phyloP scores from a whole-genome alignment of 495 filamentous ascomycete species.

The Haplographium delicatum region DNA sequence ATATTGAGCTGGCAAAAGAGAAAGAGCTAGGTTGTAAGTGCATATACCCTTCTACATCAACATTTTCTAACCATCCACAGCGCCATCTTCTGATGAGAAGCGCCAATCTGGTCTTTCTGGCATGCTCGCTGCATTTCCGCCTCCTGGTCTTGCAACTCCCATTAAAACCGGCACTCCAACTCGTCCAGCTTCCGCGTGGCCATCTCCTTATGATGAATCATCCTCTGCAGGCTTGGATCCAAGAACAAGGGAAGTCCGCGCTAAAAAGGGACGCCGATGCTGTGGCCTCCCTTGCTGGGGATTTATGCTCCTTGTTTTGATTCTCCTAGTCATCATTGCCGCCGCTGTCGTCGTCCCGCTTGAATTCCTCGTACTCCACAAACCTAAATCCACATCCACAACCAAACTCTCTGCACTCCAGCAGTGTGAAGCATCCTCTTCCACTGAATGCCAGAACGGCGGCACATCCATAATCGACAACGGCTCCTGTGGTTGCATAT shows the following conservation, averaged over 20 bases:
- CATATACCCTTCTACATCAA: not conserved
- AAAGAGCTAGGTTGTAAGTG: conserved; percentile 36
- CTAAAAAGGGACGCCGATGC: conserved; percentile 31
- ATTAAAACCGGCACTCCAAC: conserved; percentile 7
- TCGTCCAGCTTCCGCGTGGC: conserved; percentile 22
- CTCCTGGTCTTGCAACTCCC: conserved; percentile 48
- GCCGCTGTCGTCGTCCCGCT: conserved; percentile 85
- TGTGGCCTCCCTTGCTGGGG: conserved; percentile 83
- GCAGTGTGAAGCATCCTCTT: conserved; percentile 28
- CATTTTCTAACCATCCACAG: conserved; percentile 30
- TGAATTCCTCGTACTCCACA: conserved; percentile 69
- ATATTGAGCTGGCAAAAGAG: conserved; percentile 27
- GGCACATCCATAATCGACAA: conserved; percentile 65
- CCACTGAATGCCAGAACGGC: conserved; percentile 64
- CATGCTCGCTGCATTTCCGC: conserved; percentile 88
- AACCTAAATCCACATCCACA: conserved; percentile 25
- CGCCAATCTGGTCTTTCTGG: conserved; percentile 66
- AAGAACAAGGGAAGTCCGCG: not conserved
- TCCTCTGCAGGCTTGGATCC: not conserved
- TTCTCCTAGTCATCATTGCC: conserved; percentile 70
- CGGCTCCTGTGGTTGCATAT: conserved; percentile 75
- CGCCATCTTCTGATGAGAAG: conserved; percentile 37
- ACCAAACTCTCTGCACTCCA: conserved; percentile 45
- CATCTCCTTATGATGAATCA: conserved; percentile 2
- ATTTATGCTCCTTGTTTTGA: conserved; percentile 63